phyloP scores from a whole-genome alignment of 73 alveolate species.

The Stentor coeruleus region DNA sequence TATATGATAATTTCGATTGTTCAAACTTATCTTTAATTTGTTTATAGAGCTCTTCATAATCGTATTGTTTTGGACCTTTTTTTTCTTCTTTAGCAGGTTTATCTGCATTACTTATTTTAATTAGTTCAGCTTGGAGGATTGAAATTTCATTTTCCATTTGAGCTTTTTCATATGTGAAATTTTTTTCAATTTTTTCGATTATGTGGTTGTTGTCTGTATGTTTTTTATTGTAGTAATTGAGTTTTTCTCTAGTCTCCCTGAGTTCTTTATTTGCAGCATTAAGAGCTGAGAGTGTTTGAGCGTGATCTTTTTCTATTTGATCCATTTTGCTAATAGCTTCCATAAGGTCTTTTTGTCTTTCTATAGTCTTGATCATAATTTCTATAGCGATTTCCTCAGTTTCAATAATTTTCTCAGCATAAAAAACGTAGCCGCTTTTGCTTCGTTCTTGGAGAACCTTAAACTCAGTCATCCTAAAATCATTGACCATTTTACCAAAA shows the following conservation, averaged over 20 bases:
- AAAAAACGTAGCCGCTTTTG: not conserved
- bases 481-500: not conserved
- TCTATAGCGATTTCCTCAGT: not conserved
- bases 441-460: not conserved
- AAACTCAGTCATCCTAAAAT: not conserved
- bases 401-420: not conserved
- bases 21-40: constrained; percentile 16
- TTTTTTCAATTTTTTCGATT: constrained; percentile 5
- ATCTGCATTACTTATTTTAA: not conserved
- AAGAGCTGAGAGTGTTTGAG: not conserved
- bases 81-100: not conserved
- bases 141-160: constrained; percentile 22
- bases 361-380: not conserved
- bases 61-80: not conserved
- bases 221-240: not conserved
- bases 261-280: not conserved
- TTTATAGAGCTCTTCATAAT: constrained; percentile 1
- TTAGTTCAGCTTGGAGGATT: not conserved
- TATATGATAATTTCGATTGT: not conserved
- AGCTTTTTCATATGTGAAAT: not conserved
- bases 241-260: no score
- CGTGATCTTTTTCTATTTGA: not conserved
- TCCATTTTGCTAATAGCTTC: not conserved
- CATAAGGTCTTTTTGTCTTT: no score
- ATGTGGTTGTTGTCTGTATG: not conserved